phyloP scores from a whole-genome alignment of 345 rosid species.

The Stellera chamaejasme region DNA sequence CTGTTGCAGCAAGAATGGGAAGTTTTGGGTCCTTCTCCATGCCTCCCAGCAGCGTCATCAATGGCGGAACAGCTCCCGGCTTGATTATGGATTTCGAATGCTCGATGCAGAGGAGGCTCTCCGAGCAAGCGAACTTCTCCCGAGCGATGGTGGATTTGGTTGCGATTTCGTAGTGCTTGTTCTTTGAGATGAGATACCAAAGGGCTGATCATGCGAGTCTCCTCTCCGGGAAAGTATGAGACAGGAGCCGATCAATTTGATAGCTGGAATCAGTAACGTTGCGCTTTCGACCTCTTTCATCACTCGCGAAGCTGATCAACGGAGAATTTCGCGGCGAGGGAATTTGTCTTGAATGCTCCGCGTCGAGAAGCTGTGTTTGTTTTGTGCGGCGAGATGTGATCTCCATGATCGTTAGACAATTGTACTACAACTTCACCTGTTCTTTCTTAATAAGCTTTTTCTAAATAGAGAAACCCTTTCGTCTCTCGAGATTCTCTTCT shows the following conservation, averaged over 20 bases:
- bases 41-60: conserved; percentile 60
- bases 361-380: conserved; percentile 59
- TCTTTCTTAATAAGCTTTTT: conserved; percentile 69
- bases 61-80: conserved; percentile 35
- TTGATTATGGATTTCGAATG: conserved; percentile 75
- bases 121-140: conserved; percentile 55
- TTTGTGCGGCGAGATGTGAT: conserved; percentile 78
- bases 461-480: conserved; percentile 86
- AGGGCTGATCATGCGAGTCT: conserved; percentile 60
- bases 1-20: conserved; percentile 65
- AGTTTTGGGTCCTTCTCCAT: conserved; percentile 46
- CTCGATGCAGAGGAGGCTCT: conserved; percentile 45
- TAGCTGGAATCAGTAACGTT: conserved; percentile 47
- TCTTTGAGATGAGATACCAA: conserved; percentile 51
- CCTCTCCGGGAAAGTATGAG: conserved; percentile 81
- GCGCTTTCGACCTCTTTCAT: conserved; percentile 45
- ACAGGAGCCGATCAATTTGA: conserved; percentile 73
- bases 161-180: conserved; percentile 51
- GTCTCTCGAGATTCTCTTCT: conserved; percentile 80
- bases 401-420: conserved; percentile 46
- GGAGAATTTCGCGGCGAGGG: conserved; percentile 83
- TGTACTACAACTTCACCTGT: conserved; percentile 33
- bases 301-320: conserved; percentile 68
- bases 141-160: conserved; percentile 60
- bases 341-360: conserved; percentile 74